Evolutionary conservation across 192 early-diverging fungal species (phyloP).

Genomic region (Coemansia sp.): DNA sequence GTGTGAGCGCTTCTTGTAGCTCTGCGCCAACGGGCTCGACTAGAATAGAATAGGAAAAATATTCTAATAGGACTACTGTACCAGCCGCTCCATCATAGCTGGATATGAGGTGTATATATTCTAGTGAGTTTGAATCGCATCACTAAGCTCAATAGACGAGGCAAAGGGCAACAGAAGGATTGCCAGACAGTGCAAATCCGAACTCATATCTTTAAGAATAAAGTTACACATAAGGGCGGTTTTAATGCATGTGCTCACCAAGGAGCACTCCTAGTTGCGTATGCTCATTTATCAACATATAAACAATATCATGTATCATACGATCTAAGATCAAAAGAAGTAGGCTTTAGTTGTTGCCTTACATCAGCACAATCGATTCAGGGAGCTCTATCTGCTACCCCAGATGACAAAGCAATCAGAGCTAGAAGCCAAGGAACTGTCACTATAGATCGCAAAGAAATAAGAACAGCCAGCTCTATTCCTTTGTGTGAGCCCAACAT

Average conservation of each 20-base stretch:
- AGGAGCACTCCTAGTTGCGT: not conserved
- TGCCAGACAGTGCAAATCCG: not conserved
- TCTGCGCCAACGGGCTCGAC: no score
- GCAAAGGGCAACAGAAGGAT: not conserved
- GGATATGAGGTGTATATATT: no score
- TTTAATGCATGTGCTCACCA: no score
- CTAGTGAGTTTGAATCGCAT: no score
- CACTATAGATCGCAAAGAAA: not conserved
- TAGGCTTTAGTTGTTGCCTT: not conserved
- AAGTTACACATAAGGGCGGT: not conserved
- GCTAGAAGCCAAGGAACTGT: not conserved
- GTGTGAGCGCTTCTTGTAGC: no score
- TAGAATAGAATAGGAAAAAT: no score
- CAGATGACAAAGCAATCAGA: not conserved
- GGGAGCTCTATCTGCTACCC: not conserved
- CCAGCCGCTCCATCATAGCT: no score
- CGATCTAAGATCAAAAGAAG: not conserved
- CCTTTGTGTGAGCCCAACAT: not conserved
- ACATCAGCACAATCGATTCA: not conserved
- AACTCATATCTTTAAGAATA: not conserved
- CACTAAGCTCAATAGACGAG: no score
- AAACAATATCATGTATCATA: not conserved
- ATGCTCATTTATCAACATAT: not conserved
- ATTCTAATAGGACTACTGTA: no score
- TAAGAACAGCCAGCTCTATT: not conserved